Evolutionary conservation across 129 eudicot species (phyloP).

Genomic region (Flaveria ramosissima): DNA sequence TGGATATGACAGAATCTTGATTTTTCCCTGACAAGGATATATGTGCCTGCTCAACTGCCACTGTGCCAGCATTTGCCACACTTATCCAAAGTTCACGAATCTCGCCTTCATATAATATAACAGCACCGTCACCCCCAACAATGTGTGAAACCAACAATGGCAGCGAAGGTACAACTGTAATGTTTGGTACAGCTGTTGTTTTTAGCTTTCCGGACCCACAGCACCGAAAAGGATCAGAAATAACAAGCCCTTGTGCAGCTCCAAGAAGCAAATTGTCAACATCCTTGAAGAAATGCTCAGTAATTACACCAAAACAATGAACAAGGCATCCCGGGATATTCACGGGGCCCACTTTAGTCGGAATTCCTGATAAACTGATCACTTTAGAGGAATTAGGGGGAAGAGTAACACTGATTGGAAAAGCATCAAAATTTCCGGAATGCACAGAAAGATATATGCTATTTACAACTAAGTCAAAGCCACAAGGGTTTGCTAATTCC

Average conservation of each 20-base stretch:
- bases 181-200: slow-evolving; percentile 59
- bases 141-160: slow-evolving; percentile 86
- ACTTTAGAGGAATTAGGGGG: slow-evolving; percentile 93
- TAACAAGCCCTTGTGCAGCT: slow-evolving; percentile 94
- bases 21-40: slow-evolving; percentile 89
- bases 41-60: slow-evolving; percentile 94
- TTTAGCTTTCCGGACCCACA: slow-evolving; percentile 84
- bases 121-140: slow-evolving; percentile 90
- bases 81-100: slow-evolving; percentile 84
- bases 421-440: slow-evolving; percentile 86
- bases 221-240: slow-evolving; percentile 92
- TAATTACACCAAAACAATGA: slow-evolving; percentile 90
- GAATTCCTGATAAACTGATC: slow-evolving; percentile 85
- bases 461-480: slow-evolving; percentile 79
- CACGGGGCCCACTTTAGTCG: slow-evolving; percentile 79
- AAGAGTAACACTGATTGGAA: slow-evolving; percentile 80
- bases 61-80: slow-evolving; percentile 95
- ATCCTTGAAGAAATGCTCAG: slow-evolving; percentile 91
- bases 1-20: slow-evolving; percentile 79
- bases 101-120: slow-evolving; percentile 87
- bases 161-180: slow-evolving; percentile 76
- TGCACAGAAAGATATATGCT: slow-evolving; percentile 84
- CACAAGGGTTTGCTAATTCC: slow-evolving; percentile 96
- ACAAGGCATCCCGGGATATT: slow-evolving; percentile 86
- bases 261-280: slow-evolving; percentile 86